phyloP scores from a whole-genome alignment of 1,139 yeast genomes.

The Pichia sp. region DNA sequence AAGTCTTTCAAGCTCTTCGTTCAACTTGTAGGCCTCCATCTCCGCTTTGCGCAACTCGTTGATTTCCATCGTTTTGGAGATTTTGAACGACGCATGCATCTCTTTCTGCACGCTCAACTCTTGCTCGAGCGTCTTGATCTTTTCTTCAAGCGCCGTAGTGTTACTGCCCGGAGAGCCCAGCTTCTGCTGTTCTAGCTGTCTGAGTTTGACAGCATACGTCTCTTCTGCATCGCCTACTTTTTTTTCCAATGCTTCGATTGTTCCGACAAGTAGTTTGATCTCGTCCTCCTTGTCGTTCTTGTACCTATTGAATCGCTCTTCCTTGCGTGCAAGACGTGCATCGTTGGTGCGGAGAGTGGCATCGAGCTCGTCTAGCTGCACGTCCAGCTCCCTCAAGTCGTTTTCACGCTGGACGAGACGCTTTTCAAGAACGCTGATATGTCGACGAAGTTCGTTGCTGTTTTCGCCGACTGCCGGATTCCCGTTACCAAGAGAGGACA shows the following conservation, averaged over 20 bases:
- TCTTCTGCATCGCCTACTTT: constrained; percentile 36
- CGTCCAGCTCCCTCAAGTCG: constrained; percentile 37
- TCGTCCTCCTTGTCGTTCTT: constrained; percentile 48
- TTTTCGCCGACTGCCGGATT: background rate
- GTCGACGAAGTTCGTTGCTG: constrained; percentile 10
- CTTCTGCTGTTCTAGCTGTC: constrained; percentile 9
- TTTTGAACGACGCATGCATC: constrained; percentile 16
- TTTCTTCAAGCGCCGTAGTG: background rate
- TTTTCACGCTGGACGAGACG: constrained; percentile 11
- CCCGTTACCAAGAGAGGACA: too few species aligned
- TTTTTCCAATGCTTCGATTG: constrained; percentile 48
- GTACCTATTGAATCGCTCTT: constrained; percentile 41
- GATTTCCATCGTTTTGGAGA: constrained; percentile 16
- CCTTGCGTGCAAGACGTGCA: constrained; percentile 40
- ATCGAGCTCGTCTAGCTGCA: constrained; percentile 44
- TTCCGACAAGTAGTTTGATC: constrained; percentile 54
- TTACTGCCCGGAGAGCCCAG: background rate
- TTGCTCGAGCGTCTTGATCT: constrained; percentile 2
- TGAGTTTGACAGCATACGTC: constrained; percentile 13
- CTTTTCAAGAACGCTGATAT: constrained; percentile 11
- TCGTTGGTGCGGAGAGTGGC: constrained; percentile 47
- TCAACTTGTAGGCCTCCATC: constrained; percentile 21
- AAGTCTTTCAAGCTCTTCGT: constrained; percentile 20
- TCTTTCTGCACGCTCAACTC: constrained; percentile 10
- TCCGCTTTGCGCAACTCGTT: constrained; percentile 19